Percentiles rank a stretch among this genome's conserved stretches.
These are phyloP conservation scores for Tolypocladium pustulatum DNA, from an alignment of 2,329 filamentous ascomycete species.

Conservation along the genomic window DNA sequence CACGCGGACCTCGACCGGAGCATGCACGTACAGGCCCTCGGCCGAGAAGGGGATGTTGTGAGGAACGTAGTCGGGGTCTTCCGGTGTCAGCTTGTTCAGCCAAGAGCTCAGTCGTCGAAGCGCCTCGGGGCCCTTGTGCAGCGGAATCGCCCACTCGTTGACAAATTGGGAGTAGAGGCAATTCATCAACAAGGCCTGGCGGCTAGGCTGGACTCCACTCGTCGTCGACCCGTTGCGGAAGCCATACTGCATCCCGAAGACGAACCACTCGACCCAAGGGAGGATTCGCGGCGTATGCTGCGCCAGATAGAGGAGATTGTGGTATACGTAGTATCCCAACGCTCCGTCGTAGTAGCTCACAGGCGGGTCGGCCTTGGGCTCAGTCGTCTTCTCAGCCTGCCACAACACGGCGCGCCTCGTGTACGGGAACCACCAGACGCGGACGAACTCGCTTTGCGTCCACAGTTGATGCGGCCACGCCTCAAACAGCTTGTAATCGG, in stretches of 20 bases:
- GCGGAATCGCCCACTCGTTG: slow-evolving; percentile 93
- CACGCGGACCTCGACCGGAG: slow-evolving; percentile 86
- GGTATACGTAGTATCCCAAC: slow-evolving; percentile 82
- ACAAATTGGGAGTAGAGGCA: slow-evolving; percentile 98
- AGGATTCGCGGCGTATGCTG: slow-evolving; percentile 70
- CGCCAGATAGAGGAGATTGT: slow-evolving; percentile 74
- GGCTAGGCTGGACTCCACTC: slow-evolving; percentile 69
- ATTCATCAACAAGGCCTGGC: slow-evolving; percentile 82
- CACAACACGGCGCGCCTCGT: slow-evolving; percentile 80
- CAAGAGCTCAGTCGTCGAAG: slow-evolving; percentile 74
- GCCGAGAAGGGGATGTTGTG: slow-evolving; percentile 71
- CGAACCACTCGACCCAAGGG: slow-evolving; percentile 89
- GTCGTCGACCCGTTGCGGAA: slow-evolving; percentile 61
- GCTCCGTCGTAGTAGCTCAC: slow-evolving; percentile 70
- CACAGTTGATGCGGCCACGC: slow-evolving; percentile 68
- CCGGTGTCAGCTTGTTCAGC: slow-evolving; percentile 55
- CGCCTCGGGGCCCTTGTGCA: slow-evolving; percentile 78
- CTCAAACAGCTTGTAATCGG: slow-evolving; percentile 56
- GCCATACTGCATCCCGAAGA: slow-evolving; percentile 96
- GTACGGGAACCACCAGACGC: slow-evolving; percentile 98
- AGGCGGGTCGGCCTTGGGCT: slow-evolving; percentile 47
- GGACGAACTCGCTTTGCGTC: slow-evolving; percentile 77
- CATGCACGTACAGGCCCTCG: slow-evolving; percentile 73
- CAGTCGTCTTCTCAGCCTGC: slow-evolving; percentile 70
- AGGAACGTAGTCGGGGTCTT: slow-evolving; percentile 52